Evolutionary conservation across 352 stramenopile species (phyloP), one percentile per base, ranked within the genome.

Genomic region (Globisporangium ultimum): DNA sequence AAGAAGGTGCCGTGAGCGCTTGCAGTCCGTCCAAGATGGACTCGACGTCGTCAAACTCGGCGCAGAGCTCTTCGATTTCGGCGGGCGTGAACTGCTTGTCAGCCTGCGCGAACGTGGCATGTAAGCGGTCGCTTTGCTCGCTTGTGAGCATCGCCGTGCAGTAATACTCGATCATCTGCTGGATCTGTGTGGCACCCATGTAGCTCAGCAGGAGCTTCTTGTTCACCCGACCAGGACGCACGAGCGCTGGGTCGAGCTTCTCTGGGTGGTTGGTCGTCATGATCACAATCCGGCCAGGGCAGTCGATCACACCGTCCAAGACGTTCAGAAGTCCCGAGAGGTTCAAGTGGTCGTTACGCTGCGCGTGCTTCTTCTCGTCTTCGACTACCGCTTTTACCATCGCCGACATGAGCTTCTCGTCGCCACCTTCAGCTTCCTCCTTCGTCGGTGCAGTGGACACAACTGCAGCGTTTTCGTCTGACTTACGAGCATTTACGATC

Each of bases 231-330:
- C 84, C 84, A 9, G 84, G 84, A 20, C 42, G 42, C 42, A 48
- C 42, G 15, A 48, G 42, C 18, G 42, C 42, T 7, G 76, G 74
- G 53, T 96, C 88, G 8, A 96, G 72, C 45, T 81, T 84, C 63
- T 96, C 87, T 0, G 84, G 82, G 60, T 95, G 84, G 68, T 96
- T 96, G 21, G 80, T 92, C 3, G 87, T 92, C 76, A 94, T 89
- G 62, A 96, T 87, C 1, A 95, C 64, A 47, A 96, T 95, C 43
- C 81, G 73, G 24, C 72, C 80, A 40, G 78, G 77, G 18, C 68
- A 82, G 53, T 94, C 82, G 22, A 89, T 84, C 7, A 95, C 65
- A 21, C 56, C 51, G 53, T 78, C 60, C 48, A 73, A 60, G 48
- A 69, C 73, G 57, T 60, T 38, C 55, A 52, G 14, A 15, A 52